These are phyloP conservation scores for Kwoniella sp. DNA, from an alignment of 768 basidiomycete species.

Conservation along the genomic window DNA sequence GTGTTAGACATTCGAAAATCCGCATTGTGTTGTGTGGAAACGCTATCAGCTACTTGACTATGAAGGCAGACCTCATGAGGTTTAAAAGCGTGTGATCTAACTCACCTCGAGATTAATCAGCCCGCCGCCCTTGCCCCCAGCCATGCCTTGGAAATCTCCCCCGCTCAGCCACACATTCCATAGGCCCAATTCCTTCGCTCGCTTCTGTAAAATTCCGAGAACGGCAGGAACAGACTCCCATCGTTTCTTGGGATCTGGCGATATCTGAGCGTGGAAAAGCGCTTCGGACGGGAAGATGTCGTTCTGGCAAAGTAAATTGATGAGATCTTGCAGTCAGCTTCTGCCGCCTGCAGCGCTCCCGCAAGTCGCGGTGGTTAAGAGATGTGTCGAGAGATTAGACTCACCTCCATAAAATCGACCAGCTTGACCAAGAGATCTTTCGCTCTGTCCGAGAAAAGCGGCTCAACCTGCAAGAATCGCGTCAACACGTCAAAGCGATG, in stretches of 20 bases:
- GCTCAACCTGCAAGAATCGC: slow-evolving; percentile 60
- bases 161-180: slow-evolving; percentile 99
- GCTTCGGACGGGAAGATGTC: slow-evolving; percentile 80
- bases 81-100: neutral
- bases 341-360: too few relatives aligned
- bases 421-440: slow-evolving; percentile 84
- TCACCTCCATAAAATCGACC: slow-evolving; percentile 78
- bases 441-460: slow-evolving; percentile 87
- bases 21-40: too few relatives aligned
- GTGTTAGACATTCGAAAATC: too few relatives aligned
- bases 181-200: slow-evolving; percentile 82
- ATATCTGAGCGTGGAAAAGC: slow-evolving; percentile 79
- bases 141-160: slow-evolving; percentile 73
- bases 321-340: neutral
- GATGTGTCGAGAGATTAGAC: slow-evolving; percentile 12
- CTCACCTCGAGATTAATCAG: slow-evolving; percentile 88
- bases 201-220: slow-evolving; percentile 79
- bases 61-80: neutral
- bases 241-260: slow-evolving; percentile 65
- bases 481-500: neutral
- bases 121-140: slow-evolving; percentile 71
- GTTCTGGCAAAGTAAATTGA: slow-evolving; percentile 62
- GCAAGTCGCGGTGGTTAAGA: too few relatives aligned
- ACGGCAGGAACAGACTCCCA: slow-evolving; percentile 85
- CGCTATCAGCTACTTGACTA: too few relatives aligned